Conservation (phyloP, 2,329 filamentous ascomycete genomes). For the Trichoderma endophyticum region DNA sequence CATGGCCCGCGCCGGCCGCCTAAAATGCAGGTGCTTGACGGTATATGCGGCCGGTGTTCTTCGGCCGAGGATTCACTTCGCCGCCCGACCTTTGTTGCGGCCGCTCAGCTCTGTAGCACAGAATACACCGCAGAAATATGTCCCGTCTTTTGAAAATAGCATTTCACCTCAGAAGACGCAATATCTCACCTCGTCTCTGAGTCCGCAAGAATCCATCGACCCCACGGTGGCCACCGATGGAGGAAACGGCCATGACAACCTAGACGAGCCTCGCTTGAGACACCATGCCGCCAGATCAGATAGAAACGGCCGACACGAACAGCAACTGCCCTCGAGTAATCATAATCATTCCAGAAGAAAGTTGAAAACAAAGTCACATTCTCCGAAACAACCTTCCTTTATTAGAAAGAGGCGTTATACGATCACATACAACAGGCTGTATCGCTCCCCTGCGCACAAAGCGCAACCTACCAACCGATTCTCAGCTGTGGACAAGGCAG, state of each 20-base stretch:
- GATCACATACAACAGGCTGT: slow-evolving; percentile 13
- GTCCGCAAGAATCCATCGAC: background rate
- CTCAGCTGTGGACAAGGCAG: background rate
- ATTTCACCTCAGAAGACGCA: background rate
- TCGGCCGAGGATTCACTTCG: background rate
- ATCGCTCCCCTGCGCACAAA: background rate
- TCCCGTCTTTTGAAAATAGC: background rate
- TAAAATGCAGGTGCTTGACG: slow-evolving; percentile 23
- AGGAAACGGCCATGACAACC: background rate
- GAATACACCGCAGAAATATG: background rate
- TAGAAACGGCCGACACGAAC: background rate
- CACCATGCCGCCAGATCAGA: background rate
- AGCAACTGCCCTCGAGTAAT: background rate
- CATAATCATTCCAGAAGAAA: background rate
- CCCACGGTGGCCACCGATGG: background rate
- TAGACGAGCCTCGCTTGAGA: background rate
- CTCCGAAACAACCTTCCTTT: background rate
- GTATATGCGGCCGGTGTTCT: background rate
- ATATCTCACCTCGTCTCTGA: background rate
- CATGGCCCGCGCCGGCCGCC: slow-evolving; percentile 25
- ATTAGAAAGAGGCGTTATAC: slow-evolving; percentile 1
- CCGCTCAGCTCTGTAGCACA: background rate
- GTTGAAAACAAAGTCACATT: background rate
- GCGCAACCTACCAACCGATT: background rate
- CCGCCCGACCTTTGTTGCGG: background rate